Percentiles rank a stretch among this genome's conserved stretches.
These are phyloP conservation scores for Fraxinus dipetala DNA, from an alignment of 305 asterid species.

Conservation along the genomic window DNA sequence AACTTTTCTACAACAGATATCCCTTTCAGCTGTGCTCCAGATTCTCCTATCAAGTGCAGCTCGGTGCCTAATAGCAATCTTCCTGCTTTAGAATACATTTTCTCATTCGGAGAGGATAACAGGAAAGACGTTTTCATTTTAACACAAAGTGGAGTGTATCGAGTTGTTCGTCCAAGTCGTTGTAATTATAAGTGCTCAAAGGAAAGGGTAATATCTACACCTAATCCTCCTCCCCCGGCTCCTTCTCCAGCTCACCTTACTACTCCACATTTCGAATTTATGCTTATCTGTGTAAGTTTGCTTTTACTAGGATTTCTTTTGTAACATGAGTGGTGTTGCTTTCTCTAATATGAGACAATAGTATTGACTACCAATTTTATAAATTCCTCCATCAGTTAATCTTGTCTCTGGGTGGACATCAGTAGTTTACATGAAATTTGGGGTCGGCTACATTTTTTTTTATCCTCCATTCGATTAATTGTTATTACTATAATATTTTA, in stretches of 20 bases:
- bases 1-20: conserved; percentile 58
- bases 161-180: conserved; percentile 74
- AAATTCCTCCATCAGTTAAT: background rate
- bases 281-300: conserved; percentile 35
- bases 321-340: conserved; percentile 1
- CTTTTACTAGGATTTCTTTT: conserved; percentile 35
- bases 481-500: no score
- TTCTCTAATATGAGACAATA: background rate
- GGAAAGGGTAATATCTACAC: conserved; percentile 42
- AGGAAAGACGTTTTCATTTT: conserved; percentile 60
- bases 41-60: conserved; percentile 78
- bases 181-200: conserved; percentile 63
- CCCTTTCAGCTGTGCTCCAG: conserved; percentile 74
- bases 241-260: conserved; percentile 39
- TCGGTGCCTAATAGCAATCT: conserved; percentile 60
- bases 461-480: background rate
- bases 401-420: background rate
- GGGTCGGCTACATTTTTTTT: background rate
- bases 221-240: conserved; percentile 33
- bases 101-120: conserved; percentile 86
- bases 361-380: background rate
- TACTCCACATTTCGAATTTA: conserved; percentile 24
- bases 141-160: conserved; percentile 69
- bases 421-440: background rate
- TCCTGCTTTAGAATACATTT: conserved; percentile 75